Base-by-base conservation (phyloP, 2,329 filamentous ascomycete genomes). In the Cladophialophora yegresii region DNA sequence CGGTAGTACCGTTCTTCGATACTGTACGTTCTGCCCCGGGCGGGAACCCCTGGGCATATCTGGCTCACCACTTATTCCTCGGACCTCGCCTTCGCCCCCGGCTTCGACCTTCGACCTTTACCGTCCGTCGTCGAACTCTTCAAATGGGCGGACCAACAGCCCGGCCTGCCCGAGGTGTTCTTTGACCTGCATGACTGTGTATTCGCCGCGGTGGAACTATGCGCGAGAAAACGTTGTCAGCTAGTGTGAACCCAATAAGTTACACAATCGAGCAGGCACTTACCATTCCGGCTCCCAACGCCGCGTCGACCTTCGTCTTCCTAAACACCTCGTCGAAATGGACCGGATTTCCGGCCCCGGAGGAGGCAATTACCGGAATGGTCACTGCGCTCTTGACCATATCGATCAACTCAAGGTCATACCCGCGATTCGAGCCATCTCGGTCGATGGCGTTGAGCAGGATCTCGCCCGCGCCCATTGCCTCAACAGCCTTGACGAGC, bases 381-480 rank as follows among this genome's bases (percentile, higher is more conserved):
- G 84, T 89, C 68, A 96, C 85, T 20, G 90, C 87, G n/a, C 75
- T 81, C 80, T 99, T 99, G 65, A 98, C 93, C 75, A 93, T 90
- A 57, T 84, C 80, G 72, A 99, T 91, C 61, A 99, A 83, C 80
- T 98, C 95, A 9, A 96, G 82, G 77, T 99, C 95, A 75, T 97
- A 99, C 1, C 95, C 95, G 71, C 86, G 90, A 79, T 96, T 97
- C 62, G 91, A 95, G 60, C 95, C 95, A 76, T 99, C 95, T 75
- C 90, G 91, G 81, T 99, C 95, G 73, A 99, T 99, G 81, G 93
- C 97, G 79, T 99, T 99, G 62, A 99, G 85, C 58, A 99, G 81
- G 64, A 99, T 90, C 82, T 99, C 95, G 62, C 95, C 95, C 1
- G 90, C 86, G 59, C 95, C 95, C 92, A 99, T 96, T 62, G 91